phyloP scores from a whole-genome alignment of 257 asterid species.

The Coffea canephora region DNA sequence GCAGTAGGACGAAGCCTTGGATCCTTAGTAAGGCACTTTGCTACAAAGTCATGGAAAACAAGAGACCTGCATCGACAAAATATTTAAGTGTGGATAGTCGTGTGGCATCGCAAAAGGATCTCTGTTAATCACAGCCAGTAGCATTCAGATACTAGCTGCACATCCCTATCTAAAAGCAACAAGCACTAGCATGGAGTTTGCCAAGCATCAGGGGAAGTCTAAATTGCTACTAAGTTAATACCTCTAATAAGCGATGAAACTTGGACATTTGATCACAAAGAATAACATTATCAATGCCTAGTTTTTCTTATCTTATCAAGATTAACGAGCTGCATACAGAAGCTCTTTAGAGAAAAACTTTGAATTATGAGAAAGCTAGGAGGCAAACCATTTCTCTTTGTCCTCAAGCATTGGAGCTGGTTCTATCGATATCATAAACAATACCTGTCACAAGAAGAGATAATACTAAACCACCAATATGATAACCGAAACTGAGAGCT shows the following conservation, averaged over 20 bases:
- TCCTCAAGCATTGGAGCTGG: slow-evolving; percentile 99
- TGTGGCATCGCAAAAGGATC: neutral
- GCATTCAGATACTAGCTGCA: neutral
- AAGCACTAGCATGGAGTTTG: neutral
- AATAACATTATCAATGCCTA: neutral
- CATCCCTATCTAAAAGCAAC: neutral
- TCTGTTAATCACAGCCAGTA: neutral
- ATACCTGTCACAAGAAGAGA: slow-evolving; percentile 59
- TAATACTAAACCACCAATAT: slow-evolving; percentile 32
- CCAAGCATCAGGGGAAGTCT: neutral
- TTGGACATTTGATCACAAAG: neutral
- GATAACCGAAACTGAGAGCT: neutral
- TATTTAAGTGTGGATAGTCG: slow-evolving; percentile 13
- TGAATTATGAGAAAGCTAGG: slow-evolving; percentile 25
- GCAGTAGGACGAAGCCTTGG: slow-evolving; percentile 95
- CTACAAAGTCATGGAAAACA: slow-evolving; percentile 92
- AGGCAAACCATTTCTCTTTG: slow-evolving; percentile 88
- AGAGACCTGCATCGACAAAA: slow-evolving; percentile 68
- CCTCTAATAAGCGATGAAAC: neutral
- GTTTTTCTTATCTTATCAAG: neutral
- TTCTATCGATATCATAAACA: slow-evolving; percentile 92
- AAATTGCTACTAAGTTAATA: neutral
- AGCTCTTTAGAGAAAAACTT: neutral
- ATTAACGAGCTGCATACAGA: neutral
- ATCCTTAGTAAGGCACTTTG: slow-evolving; percentile 94